Base-by-base conservation (phyloP, 495 filamentous ascomycete species). In the Daldinia bambusicola region DNA sequence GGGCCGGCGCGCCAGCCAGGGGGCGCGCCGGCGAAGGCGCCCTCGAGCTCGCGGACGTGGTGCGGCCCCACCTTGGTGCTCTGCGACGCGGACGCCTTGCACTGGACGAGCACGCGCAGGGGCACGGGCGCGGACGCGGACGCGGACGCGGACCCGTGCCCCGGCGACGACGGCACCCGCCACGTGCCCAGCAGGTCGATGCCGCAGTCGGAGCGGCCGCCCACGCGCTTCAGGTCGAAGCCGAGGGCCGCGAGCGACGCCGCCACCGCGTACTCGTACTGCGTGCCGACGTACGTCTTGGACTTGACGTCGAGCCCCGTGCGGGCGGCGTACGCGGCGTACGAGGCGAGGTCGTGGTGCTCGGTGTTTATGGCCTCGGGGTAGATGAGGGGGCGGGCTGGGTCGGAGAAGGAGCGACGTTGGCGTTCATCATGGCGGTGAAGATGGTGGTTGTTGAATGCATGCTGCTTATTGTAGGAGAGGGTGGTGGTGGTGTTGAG, bases 151-250 rank as follows among this genome's bases (percentile, higher is more conserved):
- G 78, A 3, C 5, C 1, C 5, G 3, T n/a, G n/a, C n/a, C n/a
- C n/a, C n/a, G 48, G 53, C 66, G 75, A 40, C 4, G 82, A 80
- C 9, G 89, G 89, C 6, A 93, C 78, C 12, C 83, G 79, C 95
- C 95, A 98, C 16, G 87, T 87, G 22, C 94, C 94, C 2, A 93
- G 80, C 0, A 98, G 86, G 77, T 98, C 95, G 75, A 97, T 92
- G 36, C 95, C 95, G 55, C 80, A 82, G 79, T 98, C 94, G 14
- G 86, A 87, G 31, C 81, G 82, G 40, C 92, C 91, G 69, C 95
- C 95, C 14, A 90, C 86, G 50, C 93, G 90, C 51, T 83, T 81
- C 4, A 98, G 86, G 32, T 75, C 73, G 81, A 98, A 91, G 41
- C 86, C 88, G 43, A 89, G 85, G 6, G 76, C 78, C 8, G 83